Base-by-base conservation (phyloP, 768 basidiomycete species). In the Amanita exitialis region DNA sequence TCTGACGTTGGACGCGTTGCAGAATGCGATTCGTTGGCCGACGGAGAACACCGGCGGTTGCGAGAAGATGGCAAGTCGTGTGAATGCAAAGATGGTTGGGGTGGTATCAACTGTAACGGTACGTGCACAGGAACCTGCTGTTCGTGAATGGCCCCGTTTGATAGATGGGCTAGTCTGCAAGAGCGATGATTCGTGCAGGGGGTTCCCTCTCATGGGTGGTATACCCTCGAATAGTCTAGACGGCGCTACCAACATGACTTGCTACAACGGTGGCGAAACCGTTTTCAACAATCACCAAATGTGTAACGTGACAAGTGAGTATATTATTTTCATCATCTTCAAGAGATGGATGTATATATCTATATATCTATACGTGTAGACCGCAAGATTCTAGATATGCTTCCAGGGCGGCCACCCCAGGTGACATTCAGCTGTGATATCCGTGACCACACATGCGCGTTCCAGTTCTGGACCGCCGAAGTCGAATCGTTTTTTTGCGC, bases 41-140 rank as follows among this genome's bases (percentile, higher is more conserved):
- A 97, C 55, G 94, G 94, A 0, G 81, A 83, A 44, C 83, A 89
- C 44, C 78, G 96, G 23, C 79, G 81, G 49, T 82, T 92, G 21
- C 74, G 96, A 54, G 84, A 84, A 41, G 79, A 80, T 3, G 83
- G 82, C 1, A 73, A 83, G 48, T 66, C 78, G 10, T 97, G 95
- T 65, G 75, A 91, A 21, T 99, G 96, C 65, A 86, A 86, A 59
- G 90, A 93, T 1, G 95, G 93, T 0, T 99, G 95, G 95, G 77
- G 77, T 37, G 95, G 96, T 12, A 84, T 97, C 54, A 98, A 97
- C 62, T 99, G 96, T 71, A 98, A 99, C 68, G 93, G 94, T 93
- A 21, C 16, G 38, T 20, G 10, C 41, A n/a, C n/a, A 28, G 20
- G 36, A 9, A 47, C 23, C 16, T n/a, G n/a, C n/a, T n/a, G n/a